Evolutionary conservation across 176 grass and related monocot species (phyloP).

Genomic region (barley (Hordeum vulgare)): DNA sequence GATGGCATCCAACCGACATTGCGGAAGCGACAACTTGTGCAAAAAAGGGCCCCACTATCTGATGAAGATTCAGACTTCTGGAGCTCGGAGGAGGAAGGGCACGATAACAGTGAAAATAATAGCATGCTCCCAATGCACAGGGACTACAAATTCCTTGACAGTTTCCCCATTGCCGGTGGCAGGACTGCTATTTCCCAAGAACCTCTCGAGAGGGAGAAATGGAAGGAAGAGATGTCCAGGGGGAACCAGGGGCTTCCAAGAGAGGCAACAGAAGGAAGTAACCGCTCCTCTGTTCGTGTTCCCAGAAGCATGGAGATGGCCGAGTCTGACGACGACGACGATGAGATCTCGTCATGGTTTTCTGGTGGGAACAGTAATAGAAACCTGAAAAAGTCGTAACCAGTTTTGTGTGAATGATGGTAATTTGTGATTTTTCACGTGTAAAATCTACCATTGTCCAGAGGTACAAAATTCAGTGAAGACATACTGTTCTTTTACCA

Average conservation of each 20-base stretch:
- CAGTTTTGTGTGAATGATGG: neutral
- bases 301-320: conserved; percentile 36
- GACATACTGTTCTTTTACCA: neutral
- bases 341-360: conserved; percentile 42
- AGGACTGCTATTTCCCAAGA: conserved; percentile 52
- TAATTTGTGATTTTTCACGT: neutral
- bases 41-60: conserved; percentile 18
- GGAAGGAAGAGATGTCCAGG: conserved; percentile 74
- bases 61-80: conserved; percentile 54
- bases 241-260: conserved; percentile 26
- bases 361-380: neutral
- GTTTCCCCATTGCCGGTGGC: conserved; percentile 75
- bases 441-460: neutral
- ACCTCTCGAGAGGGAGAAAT: conserved; percentile 46
- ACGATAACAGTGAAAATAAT: neutral
- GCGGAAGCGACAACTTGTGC: conserved; percentile 10
- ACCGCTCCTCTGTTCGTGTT: neutral
- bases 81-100: conserved; percentile 25
- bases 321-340: conserved; percentile 34
- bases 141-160: conserved; percentile 28
- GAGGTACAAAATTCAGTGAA: neutral
- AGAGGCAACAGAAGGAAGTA: neutral
- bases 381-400: neutral
- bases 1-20: conserved; percentile 16
- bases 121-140: conserved; percentile 7